phyloP scores from a whole-genome alignment of 2,329 filamentous ascomycete genomes.

The Plenodomus lindquistii region DNA sequence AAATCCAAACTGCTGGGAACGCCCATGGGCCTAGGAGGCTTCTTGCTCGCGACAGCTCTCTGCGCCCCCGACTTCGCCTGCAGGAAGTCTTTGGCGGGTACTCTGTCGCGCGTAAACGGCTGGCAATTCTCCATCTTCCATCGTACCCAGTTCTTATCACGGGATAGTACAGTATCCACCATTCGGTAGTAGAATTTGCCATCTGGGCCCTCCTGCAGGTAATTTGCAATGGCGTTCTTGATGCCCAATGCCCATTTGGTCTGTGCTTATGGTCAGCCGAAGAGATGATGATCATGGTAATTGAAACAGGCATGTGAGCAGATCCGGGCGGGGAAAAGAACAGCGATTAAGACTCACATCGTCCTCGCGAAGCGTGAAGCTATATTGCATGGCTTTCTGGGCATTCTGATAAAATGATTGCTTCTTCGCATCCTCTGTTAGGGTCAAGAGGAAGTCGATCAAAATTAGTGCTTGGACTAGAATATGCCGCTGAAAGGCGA shows the following conservation, averaged over 20 bases:
- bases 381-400: constrained; percentile 88
- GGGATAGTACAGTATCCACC: constrained; percentile 91
- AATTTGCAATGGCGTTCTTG: constrained; percentile 77
- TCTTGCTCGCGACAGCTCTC: constrained; percentile 70
- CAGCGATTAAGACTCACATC: constrained; percentile 63
- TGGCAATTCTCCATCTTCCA: constrained; percentile 98
- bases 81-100: constrained; percentile 70
- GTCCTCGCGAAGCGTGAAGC: constrained; percentile 76
- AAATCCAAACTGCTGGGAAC: constrained; percentile 58
- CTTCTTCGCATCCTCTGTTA: constrained; percentile 80
- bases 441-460: constrained; percentile 91
- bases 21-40: constrained; percentile 58
- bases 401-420: constrained; percentile 71
- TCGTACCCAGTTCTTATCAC: constrained; percentile 98
- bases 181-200: constrained; percentile 95
- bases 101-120: constrained; percentile 75
- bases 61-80: constrained; percentile 69
- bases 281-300: constrained; percentile 27
- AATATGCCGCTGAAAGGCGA: constrained; percentile 91
- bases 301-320: constrained; percentile 17
- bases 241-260: constrained; percentile 82
- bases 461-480: constrained; percentile 94
- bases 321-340: constrained; percentile 18
- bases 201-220: constrained; percentile 78
- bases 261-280: constrained; percentile 53